phyloP scores from a whole-genome alignment of 176 grass and related monocot species.

The Cenchrus americanus region DNA sequence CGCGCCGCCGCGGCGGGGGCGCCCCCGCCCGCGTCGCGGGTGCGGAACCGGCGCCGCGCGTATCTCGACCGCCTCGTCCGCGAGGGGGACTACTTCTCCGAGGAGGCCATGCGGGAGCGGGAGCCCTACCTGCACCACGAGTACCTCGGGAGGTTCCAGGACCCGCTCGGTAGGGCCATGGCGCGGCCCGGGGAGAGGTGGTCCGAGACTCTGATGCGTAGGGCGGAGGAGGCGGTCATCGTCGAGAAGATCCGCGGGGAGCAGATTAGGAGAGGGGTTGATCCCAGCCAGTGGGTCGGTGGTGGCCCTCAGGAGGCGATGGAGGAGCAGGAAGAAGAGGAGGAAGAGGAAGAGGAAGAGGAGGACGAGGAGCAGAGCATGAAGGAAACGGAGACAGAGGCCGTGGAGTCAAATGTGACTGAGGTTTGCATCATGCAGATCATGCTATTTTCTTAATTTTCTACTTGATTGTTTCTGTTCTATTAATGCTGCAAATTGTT shows the following conservation, averaged over 20 bases:
- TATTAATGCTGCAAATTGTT: neutral
- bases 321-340: constrained; percentile 34
- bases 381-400: neutral
- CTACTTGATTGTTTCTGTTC: neutral
- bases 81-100: constrained; percentile 87
- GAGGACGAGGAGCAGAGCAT: neutral
- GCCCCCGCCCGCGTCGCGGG: constrained; percentile 34
- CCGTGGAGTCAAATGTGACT: neutral
- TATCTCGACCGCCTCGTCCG: constrained; percentile 68
- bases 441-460: neutral
- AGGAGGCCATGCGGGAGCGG: constrained; percentile 91
- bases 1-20: constrained; percentile 22
- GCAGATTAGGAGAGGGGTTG: constrained; percentile 72
- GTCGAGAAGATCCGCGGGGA: constrained; percentile 85
- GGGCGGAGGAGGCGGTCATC: constrained; percentile 73
- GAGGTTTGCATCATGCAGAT: neutral
- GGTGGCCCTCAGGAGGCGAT: constrained; percentile 25
- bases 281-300: constrained; percentile 76
- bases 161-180: constrained; percentile 66
- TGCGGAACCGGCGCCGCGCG: constrained; percentile 80
- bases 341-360: neutral
- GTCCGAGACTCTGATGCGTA: constrained; percentile 86
- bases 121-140: constrained; percentile 90
- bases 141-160: constrained; percentile 81
- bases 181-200: constrained; percentile 75